Evolutionary conservation across 441 rosid species (phyloP), one percentile per base, ranked within the genome.

Genomic region (Gossypium lobatum): DNA sequence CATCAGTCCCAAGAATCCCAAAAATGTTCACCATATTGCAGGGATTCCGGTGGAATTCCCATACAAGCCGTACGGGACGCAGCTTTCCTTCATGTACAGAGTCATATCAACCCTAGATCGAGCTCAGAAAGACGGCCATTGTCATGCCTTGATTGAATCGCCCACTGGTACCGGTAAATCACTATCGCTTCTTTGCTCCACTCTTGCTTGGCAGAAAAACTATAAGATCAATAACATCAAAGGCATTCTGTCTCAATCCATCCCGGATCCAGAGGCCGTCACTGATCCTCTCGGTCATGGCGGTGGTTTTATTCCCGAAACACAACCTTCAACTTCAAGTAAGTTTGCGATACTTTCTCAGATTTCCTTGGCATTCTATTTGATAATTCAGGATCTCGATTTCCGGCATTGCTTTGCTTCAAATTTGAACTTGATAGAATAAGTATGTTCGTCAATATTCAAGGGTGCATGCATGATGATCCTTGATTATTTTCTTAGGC

Each of bases 161-260:
- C 99, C 99, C 0, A 93, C 99, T 1, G 99, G 99, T 2, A 95
- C 99, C 0, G 99, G 99, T 0, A 95, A 95, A 77, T 91, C 99
- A 28, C 91, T 95, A n/a, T 95, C 99, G 34, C 89, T 95, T 74
- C 97, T 95, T 14, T 95, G 99, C 82, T 95, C 99, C 25, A 78
- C 87, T 14, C 92, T 95, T 63, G 97, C 98, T 1, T 93, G 98
- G 99, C 99, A 95, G 72, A 89, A 88, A 71, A 87, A 75, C 69
- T 84, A 79, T 18, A 86, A 76, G 80, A 59, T 57, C 1, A 86
- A 82, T 82, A 80, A 80, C 69, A 88, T 78, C 53, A 42, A 46
- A 17, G 86, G 73, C 16, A 80, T 39, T 61, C 76, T 82, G 9
- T 57, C 86, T 64, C 89, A 81, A 45, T 84, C 90, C 2, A 86